Base-by-base conservation (phyloP, 2,329 filamentous ascomycete species). In the Scedosporium apiospermum region DNA sequence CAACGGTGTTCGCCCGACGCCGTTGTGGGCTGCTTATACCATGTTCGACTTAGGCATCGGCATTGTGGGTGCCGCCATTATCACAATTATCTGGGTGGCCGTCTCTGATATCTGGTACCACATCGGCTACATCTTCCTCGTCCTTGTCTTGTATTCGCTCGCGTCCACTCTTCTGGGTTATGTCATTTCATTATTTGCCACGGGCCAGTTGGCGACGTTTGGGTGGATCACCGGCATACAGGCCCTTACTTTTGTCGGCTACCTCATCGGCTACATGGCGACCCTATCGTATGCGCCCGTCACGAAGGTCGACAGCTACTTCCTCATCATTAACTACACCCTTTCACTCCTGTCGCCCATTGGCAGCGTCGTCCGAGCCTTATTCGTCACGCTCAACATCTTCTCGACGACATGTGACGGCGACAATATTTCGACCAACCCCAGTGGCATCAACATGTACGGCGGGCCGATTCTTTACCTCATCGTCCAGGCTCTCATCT, bases 401-500 rank as follows among this genome's bases (percentile, higher is more conserved):
- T 96, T 97, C 73, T 92, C 89, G 1, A 82, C 90, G 0, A 82
- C 91, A 2, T 97, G 93, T 71, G 80, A 84, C 38, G 86, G 82
- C 27, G 77, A 83, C 21, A 65, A 78, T n/a, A 74, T 92, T 21
- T 84, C 87, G 1, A 77, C 79, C 1, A 88, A 90, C 66, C 90
- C 92, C 0, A 88, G 85, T 6, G 84, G 81, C 3, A 84, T 96
- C 38, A 80, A 81, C 0, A 82, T 88, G 30, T 97, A 92, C 68
- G 93, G 93, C 34, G 90, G 90, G 0, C 91, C 91, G 0, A 93
- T 96, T 42, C 73, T 95, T 0, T 96, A 96, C 71, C 82, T 96
- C 1, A 81, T 91, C 59, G 58, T 92, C 0, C 93, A 97, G 70
- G 84, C 85, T 0, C 72, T 90, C 26, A 64, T 90, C 16, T 78